Evolutionary conservation across 352 stramenopile genomes (phyloP).

Genomic region (Plasmopara muralis): DNA sequence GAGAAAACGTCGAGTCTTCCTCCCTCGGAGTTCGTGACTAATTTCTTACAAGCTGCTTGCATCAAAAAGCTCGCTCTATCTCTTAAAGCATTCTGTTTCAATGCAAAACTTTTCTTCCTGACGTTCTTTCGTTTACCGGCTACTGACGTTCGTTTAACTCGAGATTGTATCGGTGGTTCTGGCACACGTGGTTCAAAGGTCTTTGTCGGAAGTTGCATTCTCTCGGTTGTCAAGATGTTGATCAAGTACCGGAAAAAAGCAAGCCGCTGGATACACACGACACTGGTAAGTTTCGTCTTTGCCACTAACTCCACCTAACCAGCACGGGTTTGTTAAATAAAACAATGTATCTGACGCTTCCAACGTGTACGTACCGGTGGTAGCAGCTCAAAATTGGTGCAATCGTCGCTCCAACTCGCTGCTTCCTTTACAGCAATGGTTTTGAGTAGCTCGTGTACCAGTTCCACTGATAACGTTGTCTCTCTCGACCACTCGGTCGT

Average conservation of each 20-base stretch:
- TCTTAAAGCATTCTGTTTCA: not conserved
- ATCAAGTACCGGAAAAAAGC: slow-evolving; percentile 54
- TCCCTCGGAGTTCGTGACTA: slow-evolving; percentile 3
- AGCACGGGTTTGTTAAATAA: not conserved
- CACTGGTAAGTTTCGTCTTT: slow-evolving; percentile 33
- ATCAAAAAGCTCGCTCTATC: slow-evolving; percentile 1
- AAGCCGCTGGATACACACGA: slow-evolving; percentile 46
- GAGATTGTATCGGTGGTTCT: not conserved
- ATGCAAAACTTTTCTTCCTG: not conserved
- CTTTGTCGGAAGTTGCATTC: slow-evolving; percentile 5
- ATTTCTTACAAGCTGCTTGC: slow-evolving; percentile 8
- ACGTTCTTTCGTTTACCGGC: slow-evolving; percentile 5
- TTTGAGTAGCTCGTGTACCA: slow-evolving; percentile 14
- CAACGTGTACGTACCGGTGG: slow-evolving; percentile 28
- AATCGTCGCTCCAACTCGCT: slow-evolving; percentile 2
- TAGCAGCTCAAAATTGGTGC: slow-evolving; percentile 13
- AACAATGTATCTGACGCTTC: not conserved
- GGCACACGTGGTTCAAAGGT: not conserved
- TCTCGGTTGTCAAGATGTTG: slow-evolving; percentile 26
- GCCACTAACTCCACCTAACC: slow-evolving; percentile 32
- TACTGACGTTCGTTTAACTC: slow-evolving; percentile 1
- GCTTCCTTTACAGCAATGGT: slow-evolving; percentile 11
- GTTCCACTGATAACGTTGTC: slow-evolving; percentile 5
- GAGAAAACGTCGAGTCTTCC: too few species aligned
- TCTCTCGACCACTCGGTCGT: slow-evolving; percentile 2